phyloP scores from a whole-genome alignment of 2,329 filamentous ascomycete species.

The Arthroderma uncinatum region DNA sequence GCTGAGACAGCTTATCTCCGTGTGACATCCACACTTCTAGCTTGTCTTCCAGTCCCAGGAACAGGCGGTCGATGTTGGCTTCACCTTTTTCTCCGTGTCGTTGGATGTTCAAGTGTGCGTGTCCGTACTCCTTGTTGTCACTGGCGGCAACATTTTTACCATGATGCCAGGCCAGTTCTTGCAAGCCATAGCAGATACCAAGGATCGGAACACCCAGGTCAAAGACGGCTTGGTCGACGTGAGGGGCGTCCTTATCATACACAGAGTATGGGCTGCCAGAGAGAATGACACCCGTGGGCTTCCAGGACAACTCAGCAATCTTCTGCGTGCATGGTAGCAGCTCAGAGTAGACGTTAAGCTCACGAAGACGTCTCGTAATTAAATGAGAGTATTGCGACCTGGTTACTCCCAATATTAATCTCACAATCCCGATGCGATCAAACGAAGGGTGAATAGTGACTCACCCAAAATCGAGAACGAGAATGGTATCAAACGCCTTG shows the following conservation, averaged over 20 bases:
- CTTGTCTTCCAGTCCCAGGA: slow-evolving; percentile 59
- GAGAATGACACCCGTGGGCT: slow-evolving; percentile 73
- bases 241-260: slow-evolving; percentile 65
- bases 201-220: slow-evolving; percentile 56
- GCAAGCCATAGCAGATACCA: slow-evolving; percentile 50
- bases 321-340: slow-evolving; percentile 81
- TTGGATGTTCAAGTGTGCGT: slow-evolving; percentile 54
- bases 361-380: slow-evolving; percentile 30
- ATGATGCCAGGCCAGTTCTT: slow-evolving; percentile 64
- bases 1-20: slow-evolving; percentile 65
- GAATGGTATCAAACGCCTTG: slow-evolving; percentile 24
- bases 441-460: neutral
- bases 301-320: slow-evolving; percentile 62
- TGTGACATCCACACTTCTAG: slow-evolving; percentile 79
- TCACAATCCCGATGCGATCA: neutral
- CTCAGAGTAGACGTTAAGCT: slow-evolving; percentile 73
- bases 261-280: slow-evolving; percentile 66
- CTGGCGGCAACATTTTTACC: slow-evolving; percentile 57
- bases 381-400: slow-evolving; percentile 13
- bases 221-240: slow-evolving; percentile 72
- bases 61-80: slow-evolving; percentile 58
- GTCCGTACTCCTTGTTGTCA: slow-evolving; percentile 59
- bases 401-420: neutral
- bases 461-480: slow-evolving; percentile 13
- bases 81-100: slow-evolving; percentile 36